Evolutionary conservation across 768 basidiomycete genomes (phyloP).

Genomic region (Hemileccinum impolitum): DNA sequence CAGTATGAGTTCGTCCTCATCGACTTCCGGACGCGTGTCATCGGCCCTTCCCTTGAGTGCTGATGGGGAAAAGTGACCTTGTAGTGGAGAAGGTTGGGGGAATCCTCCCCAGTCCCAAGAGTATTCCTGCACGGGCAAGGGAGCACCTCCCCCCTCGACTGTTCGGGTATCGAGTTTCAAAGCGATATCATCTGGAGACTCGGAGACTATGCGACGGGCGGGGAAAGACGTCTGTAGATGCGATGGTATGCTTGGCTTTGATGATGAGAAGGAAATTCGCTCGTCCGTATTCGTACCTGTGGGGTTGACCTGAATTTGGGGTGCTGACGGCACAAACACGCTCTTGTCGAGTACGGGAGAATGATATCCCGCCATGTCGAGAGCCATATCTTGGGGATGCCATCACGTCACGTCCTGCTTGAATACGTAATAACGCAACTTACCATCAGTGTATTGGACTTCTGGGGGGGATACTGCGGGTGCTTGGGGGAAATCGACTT

Average conservation of each 20-base stretch:
- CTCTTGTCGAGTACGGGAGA: slow-evolving; percentile 13
- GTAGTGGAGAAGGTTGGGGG: slow-evolving; percentile 73
- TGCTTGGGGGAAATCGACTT: slow-evolving; percentile 42
- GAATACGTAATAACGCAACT: slow-evolving; percentile 12
- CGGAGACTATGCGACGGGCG: slow-evolving; percentile 54
- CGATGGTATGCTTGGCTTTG: slow-evolving; percentile 16
- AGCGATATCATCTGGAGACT: slow-evolving; percentile 52
- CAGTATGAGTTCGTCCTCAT: slow-evolving; percentile 25
- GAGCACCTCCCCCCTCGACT: slow-evolving; percentile 2
- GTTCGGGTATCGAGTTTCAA: slow-evolving; percentile 7
- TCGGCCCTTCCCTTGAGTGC: slow-evolving; percentile 16
- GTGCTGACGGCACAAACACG: slow-evolving; percentile 1
- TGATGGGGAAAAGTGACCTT: slow-evolving; percentile 40
- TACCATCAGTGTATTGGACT: slow-evolving; percentile 62
- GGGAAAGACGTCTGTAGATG: slow-evolving; percentile 32
- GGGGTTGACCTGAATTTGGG: slow-evolving; percentile 11
- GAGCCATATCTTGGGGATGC: slow-evolving; percentile 56
- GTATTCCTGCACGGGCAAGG: slow-evolving; percentile 56
- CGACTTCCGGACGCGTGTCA: slow-evolving; percentile 4
- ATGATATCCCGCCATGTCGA: slow-evolving; percentile 85
- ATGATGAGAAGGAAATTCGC: slow-evolving; percentile 21
- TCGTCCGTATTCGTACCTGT: slow-evolving; percentile 1
- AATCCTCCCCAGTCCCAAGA: slow-evolving; percentile 96
- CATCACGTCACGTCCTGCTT: not conserved
- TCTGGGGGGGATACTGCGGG: slow-evolving; percentile 47